Evolutionary conservation across 306 rosid species (phyloP).

Genomic region (Cicer yamashitae): DNA sequence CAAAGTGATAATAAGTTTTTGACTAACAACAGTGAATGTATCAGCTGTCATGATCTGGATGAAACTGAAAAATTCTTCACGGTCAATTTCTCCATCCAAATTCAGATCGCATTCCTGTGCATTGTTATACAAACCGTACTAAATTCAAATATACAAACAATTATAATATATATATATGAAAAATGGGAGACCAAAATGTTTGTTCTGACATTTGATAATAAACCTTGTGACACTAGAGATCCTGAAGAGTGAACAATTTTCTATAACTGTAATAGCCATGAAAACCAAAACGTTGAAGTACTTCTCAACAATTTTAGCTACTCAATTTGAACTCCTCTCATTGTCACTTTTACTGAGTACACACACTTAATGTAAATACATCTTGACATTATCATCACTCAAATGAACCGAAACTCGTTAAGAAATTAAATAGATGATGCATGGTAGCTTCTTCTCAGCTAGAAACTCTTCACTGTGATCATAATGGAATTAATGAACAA

Average conservation of each 20-base stretch:
- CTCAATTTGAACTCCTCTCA: not conserved
- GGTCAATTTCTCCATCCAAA: conserved; percentile 63
- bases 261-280: not conserved
- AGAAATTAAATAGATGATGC: conserved; percentile 13
- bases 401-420: not conserved
- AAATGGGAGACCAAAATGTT: not conserved
- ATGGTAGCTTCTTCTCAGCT: not conserved
- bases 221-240: not conserved
- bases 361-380: conserved; percentile 6
- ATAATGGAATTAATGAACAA: conserved; percentile 9
- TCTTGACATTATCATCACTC: not conserved
- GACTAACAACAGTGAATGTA: conserved; percentile 60
- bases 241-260: not conserved
- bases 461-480: not conserved
- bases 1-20: conserved; percentile 70
- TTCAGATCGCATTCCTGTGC: conserved; percentile 67
- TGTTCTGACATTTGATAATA: conserved; percentile 2
- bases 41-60: conserved; percentile 64
- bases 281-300: not conserved
- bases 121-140: conserved; percentile 23
- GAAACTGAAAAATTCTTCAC: conserved; percentile 65
- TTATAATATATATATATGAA: not conserved
- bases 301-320: not conserved
- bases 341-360: conserved; percentile 1
- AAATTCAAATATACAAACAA: conserved; percentile 20